Conservation (phyloP, 164 flowering plant species). For the Macadamia integrifolia region DNA sequence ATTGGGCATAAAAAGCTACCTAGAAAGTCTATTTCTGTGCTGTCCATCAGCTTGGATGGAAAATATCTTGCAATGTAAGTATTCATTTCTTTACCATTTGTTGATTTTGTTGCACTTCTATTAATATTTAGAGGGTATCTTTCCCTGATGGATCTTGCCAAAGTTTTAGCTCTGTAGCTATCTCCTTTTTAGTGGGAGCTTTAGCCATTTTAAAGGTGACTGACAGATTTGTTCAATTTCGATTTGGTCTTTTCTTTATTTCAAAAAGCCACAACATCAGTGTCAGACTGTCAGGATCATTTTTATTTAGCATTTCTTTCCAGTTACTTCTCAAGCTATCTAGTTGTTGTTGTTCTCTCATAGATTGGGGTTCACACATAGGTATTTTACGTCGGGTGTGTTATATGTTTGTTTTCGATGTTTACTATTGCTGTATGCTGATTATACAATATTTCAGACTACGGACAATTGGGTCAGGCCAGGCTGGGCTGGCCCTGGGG, state of each 20-base stretch:
- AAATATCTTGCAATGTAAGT: conserved; percentile 95
- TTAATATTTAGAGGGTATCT: no score
- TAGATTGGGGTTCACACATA: background rate
- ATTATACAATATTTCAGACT: background rate
- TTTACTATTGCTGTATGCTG: background rate
- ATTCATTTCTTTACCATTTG: background rate
- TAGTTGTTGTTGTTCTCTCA: background rate
- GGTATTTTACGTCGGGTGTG: background rate
- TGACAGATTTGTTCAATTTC: background rate
- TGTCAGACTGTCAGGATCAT: no score
- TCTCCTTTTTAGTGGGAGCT: background rate
- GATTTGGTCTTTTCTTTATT: background rate
- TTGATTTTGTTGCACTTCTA: background rate
- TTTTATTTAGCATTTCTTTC: background rate
- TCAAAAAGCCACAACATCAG: background rate
- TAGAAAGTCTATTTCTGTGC: conserved; percentile 63
- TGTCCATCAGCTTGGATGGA: conserved; percentile 85
- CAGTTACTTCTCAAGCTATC: background rate
- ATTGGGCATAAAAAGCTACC: conserved; percentile 78
- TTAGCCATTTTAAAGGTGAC: background rate
- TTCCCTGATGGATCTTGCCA: no score
- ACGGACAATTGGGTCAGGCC: no score
- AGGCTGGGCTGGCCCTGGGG: no score
- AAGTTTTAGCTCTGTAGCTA: no score
- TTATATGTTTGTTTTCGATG: background rate